Base-by-base conservation (phyloP, 306 rosid genomes). In the Pterocarpus santalinus region DNA sequence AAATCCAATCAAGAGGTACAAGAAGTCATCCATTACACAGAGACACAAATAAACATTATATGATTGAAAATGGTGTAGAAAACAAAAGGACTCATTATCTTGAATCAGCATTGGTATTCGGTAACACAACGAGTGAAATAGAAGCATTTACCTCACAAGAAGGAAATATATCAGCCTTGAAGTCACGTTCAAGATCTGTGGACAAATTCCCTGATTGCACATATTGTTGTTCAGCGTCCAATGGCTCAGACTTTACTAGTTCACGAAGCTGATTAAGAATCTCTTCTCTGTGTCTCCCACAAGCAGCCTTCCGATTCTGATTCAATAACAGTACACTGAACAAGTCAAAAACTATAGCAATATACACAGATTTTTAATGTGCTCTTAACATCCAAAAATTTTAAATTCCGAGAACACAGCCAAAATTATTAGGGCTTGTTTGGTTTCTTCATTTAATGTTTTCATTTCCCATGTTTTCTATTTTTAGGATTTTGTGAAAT, bases 261-360 rank as follows among this genome's bases (percentile, higher is more conserved):
- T 82, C 73, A 3, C 95, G 91, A 80, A 94, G 98, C 88, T 94
- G 98, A 76, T 62, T n/a, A 30, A 90, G 85, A 79, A 90, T 86
- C 81, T 94, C 96, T 72, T 92, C 97, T 87, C 67, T 90, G 87
- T 89, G 89, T 56, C 16, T 80, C 22, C 98, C 98, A 81, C 97
- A 92, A 62, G 91, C 87, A 83, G 95, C 90, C 80, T 92, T 92
- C 2, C 94, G 97, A 81, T 92, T 87, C 98, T 94, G 89, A 79
- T 82, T 75, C 87, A 90, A 94, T 36, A 85, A 89, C 81, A 86
- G 62, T 47, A 89, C 57, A 76, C 85, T 32, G 36, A 87, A 81
- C 81, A 86, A 82, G 81, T 85, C 76, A 85, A 81, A 63, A 66
- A 77, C 78, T 5, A 47, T 60, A 79, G 75, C 49, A 80, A 75